Evolutionary conservation across 441 rosid genomes (phyloP).

Genomic region (Geranium incanum): DNA sequence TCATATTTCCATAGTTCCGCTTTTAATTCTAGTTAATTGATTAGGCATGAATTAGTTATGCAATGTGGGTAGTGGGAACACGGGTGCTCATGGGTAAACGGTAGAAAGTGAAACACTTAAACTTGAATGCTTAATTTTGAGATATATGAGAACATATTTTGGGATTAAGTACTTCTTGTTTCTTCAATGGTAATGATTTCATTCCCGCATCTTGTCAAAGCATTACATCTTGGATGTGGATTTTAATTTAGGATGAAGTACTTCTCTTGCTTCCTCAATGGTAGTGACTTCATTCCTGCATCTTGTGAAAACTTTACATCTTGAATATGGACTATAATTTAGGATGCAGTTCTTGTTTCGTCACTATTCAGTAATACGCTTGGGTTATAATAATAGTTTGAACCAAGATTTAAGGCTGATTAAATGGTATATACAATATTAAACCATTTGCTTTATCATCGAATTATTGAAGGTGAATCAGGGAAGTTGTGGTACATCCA

Average conservation of each 20-base stretch:
- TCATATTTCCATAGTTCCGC: neutral
- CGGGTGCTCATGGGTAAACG: neutral
- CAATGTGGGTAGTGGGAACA: neutral
- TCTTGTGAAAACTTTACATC: no score
- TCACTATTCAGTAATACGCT: neutral
- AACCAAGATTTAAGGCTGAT: neutral
- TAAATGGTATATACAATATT: neutral
- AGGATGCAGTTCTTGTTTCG: neutral
- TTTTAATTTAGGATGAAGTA: neutral
- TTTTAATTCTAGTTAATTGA: no score
- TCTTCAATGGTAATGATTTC: slow-evolving; percentile 1
- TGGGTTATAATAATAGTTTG: neutral
- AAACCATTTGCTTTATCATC: neutral
- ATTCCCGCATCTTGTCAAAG: neutral
- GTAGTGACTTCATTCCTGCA: no score
- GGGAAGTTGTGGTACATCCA: neutral
- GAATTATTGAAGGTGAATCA: neutral
- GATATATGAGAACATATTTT: no score
- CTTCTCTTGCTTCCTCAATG: no score
- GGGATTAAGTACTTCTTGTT: neutral
- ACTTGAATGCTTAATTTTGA: neutral
- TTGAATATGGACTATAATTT: no score
- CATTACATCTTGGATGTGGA: neutral
- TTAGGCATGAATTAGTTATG: no score
- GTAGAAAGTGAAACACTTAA: neutral